Conservation (phyloP, 192 early-diverging fungal species). For the Gonapodya prolifera region DNA sequence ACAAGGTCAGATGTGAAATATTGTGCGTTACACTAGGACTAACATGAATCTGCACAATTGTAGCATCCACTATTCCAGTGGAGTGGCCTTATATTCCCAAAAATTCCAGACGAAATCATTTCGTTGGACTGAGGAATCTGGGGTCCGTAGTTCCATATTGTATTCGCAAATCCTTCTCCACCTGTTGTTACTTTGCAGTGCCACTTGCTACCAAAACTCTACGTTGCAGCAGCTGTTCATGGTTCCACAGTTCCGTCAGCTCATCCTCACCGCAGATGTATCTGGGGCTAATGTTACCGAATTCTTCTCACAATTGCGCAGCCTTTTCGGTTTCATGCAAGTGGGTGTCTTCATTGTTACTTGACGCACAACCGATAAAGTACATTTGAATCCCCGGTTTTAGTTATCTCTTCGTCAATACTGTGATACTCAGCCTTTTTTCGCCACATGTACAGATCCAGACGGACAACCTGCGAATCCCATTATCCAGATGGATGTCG, state of each 20-base stretch:
- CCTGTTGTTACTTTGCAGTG: constrained; percentile 5
- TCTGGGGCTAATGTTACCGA: constrained; percentile 20
- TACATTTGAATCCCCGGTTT: too few relatives aligned
- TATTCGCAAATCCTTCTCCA: background rate
- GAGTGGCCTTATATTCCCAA: constrained; percentile 24
- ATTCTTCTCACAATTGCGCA: constrained; percentile 5
- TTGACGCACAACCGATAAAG: constrained; percentile 15
- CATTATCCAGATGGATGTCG: constrained; percentile 44
- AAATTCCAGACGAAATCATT: constrained; percentile 19
- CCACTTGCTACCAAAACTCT: constrained; percentile 53
- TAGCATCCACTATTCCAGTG: background rate
- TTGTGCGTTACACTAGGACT: too few relatives aligned
- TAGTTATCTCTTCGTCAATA: constrained; percentile 32
- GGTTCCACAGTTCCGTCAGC: constrained; percentile 28
- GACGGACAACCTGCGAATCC: constrained; percentile 40
- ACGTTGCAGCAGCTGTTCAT: constrained; percentile 49
- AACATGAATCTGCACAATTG: too few relatives aligned
- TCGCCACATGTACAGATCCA: constrained; percentile 32
- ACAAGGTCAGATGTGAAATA: background rate
- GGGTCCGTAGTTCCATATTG: constrained; percentile 12
- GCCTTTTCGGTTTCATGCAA: constrained; percentile 34
- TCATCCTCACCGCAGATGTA: constrained; percentile 27
- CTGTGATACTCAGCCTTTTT: constrained; percentile 33
- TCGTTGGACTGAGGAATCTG: constrained; percentile 41
- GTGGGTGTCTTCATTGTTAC: background rate